phyloP scores from a whole-genome alignment of 768 basidiomycete species.

The Lentinus brumalis region DNA sequence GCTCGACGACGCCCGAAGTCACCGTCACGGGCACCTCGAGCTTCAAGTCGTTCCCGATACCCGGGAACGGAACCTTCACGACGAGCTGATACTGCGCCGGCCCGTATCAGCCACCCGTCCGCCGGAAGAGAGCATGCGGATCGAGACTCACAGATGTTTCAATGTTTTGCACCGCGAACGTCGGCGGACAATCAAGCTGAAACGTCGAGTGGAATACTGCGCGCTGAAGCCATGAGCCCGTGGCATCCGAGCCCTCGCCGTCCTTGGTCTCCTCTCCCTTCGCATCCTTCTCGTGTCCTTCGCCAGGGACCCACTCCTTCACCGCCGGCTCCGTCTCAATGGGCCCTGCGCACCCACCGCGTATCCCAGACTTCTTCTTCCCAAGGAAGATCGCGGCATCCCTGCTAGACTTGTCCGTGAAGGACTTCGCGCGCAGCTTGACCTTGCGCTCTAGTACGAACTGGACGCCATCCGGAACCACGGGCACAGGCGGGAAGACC shows the following conservation, averaged over 20 bases:
- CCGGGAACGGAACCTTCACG: constrained; percentile 17
- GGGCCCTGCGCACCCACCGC: background rate
- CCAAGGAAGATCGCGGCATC: background rate
- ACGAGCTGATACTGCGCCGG: constrained; percentile 7
- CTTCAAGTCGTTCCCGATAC: constrained; percentile 13
- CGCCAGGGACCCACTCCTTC: too few species aligned
- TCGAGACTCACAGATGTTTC: constrained; percentile 5
- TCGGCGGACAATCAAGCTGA: constrained; percentile 12
- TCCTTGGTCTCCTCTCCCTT: background rate
- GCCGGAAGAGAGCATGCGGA: too few species aligned
- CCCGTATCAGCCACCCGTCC: background rate
- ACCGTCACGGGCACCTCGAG: constrained; percentile 6
- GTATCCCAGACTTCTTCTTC: background rate
- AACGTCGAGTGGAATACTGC: constrained; percentile 13
- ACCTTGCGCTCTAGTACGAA: constrained; percentile 13
- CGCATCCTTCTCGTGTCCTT: background rate
- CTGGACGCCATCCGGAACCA: constrained; percentile 1
- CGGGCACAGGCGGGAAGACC: constrained; percentile 10
- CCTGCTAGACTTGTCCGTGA: background rate
- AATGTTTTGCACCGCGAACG: constrained; percentile 9
- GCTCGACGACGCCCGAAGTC: constrained; percentile 9
- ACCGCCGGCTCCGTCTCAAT: too few species aligned
- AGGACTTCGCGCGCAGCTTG: background rate
- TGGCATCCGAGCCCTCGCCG: background rate
- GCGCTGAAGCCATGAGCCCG: constrained; percentile 20